Base-by-base conservation (phyloP, 352 stramenopile genomes). In the Globisporangium canariense region DNA sequence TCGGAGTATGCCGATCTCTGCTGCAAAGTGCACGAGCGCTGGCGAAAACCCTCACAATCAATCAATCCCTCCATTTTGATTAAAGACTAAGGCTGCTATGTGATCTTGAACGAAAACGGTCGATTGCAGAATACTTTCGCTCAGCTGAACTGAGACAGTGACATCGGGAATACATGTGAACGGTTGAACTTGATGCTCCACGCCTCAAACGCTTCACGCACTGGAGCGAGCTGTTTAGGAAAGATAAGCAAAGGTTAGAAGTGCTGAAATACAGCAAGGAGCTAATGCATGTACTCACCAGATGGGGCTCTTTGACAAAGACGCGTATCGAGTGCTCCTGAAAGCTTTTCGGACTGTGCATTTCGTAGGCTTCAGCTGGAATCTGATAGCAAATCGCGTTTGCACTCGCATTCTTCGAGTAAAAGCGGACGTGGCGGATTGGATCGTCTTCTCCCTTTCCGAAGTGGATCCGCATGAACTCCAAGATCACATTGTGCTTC, bases 361-460 rank as follows among this genome's bases (percentile, higher is more conserved):
- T 91, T 47, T 77, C 74, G 38, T 94, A 94, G 25, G 75, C 73
- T 40, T 83, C 79, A 25, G 70, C 50, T 1, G 76, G 67, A 20
- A 94, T 66, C 13, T 67, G 72, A 40, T 83, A 91, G 68, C 86
- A 94, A 1, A 55, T 74, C 0, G 71, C 76, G 32, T 52, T 68
- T 36, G 71, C 66, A 5, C 64, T 75, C 10, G 82, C 79, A 45
- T 83, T 77, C 71, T 95, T 93, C 9, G 74, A 74, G 65, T 92
- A 97, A 52, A 97, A 97, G 10, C 85, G 78, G 6, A 93, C 74
- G 28, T 84, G 63, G 13, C 82, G 62, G 4, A 97, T 58, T 28
- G 89, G 90, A 56, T 96, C 86, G 9, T 79, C 51, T 1, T 78
- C 75, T 1, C 84, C 85, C 58, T 96, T 96, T n/a, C 90, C 90